These are phyloP conservation scores for Pittosporum tobira DNA, from an alignment of 129 eudicot genomes.

Conservation along the genomic window DNA sequence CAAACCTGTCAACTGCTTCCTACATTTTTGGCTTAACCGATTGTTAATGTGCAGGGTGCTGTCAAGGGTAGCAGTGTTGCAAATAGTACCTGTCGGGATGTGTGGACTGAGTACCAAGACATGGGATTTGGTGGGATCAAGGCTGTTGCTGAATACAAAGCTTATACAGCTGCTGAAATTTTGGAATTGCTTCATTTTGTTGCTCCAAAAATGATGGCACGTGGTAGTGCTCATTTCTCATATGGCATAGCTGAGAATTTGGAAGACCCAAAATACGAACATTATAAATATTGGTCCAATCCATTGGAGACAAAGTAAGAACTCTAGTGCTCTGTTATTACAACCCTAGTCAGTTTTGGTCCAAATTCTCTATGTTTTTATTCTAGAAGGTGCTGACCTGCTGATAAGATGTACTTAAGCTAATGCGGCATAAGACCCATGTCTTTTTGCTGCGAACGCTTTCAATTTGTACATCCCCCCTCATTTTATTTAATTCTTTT, in stretches of 20 bases:
- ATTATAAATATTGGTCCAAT: conserved; percentile 93
- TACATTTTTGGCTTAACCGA: not conserved
- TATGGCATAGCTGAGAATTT: conserved; percentile 83
- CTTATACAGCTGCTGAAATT: conserved; percentile 67
- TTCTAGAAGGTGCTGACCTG: not conserved
- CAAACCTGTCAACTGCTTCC: not conserved
- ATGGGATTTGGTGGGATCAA: conserved; percentile 85
- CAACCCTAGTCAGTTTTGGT: not conserved
- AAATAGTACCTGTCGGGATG: conserved; percentile 68
- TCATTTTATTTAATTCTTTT: too few relatives aligned
- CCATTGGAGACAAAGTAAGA: conserved; percentile 95
- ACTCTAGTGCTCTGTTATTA: not conserved
- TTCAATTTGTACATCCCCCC: not conserved
- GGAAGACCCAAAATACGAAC: conserved; percentile 77
- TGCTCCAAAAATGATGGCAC: conserved; percentile 96
- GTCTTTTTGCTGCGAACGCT: not conserved
- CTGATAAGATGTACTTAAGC: not conserved
- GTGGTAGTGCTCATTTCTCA: conserved; percentile 78
- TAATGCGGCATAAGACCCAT: not conserved
- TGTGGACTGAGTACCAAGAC: conserved; percentile 95
- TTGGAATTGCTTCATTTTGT: conserved; percentile 69
- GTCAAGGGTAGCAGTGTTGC: conserved; percentile 75
- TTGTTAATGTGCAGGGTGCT: conserved; percentile 58
- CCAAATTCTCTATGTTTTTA: not conserved
- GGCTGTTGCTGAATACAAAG: conserved; percentile 88